phyloP scores from a whole-genome alignment of 345 rosid species.

The Trapa bicornis region DNA sequence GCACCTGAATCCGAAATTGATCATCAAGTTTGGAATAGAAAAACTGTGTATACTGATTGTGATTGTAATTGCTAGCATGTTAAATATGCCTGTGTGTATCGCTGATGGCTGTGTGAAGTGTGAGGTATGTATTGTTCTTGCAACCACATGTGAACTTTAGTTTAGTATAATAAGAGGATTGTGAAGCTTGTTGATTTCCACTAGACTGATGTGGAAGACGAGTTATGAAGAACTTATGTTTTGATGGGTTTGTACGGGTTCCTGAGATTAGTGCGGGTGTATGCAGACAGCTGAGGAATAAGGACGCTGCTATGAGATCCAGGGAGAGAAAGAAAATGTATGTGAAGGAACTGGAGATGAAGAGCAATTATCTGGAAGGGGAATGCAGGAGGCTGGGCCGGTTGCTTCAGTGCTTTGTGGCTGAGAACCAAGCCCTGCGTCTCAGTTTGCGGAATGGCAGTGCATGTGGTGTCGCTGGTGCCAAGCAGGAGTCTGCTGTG shows the following conservation, averaged over 20 bases:
- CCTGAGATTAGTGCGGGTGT: not conserved
- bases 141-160: not conserved
- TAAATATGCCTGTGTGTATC: no score
- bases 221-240: not conserved
- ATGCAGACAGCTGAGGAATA: slow-evolving; percentile 71
- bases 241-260: not conserved
- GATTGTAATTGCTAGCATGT: no score
- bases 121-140: not conserved
- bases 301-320: slow-evolving; percentile 77
- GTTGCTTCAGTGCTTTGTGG: slow-evolving; percentile 53
- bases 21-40: no score
- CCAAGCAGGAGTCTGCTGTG: slow-evolving; percentile 99
- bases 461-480: slow-evolving; percentile 39
- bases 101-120: not conserved
- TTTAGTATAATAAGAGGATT: not conserved
- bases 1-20: no score
- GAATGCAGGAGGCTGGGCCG: slow-evolving; percentile 77
- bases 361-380: slow-evolving; percentile 68
- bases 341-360: slow-evolving; percentile 66
- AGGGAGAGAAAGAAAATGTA: slow-evolving; percentile 84
- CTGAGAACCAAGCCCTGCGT: slow-evolving; percentile 76
- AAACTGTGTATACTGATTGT: no score
- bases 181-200: not conserved
- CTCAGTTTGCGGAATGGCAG: slow-evolving; percentile 34
- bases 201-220: not conserved